phyloP scores from a whole-genome alignment of 2,329 filamentous ascomycete species.

The Macroventuria anomochaeta region DNA sequence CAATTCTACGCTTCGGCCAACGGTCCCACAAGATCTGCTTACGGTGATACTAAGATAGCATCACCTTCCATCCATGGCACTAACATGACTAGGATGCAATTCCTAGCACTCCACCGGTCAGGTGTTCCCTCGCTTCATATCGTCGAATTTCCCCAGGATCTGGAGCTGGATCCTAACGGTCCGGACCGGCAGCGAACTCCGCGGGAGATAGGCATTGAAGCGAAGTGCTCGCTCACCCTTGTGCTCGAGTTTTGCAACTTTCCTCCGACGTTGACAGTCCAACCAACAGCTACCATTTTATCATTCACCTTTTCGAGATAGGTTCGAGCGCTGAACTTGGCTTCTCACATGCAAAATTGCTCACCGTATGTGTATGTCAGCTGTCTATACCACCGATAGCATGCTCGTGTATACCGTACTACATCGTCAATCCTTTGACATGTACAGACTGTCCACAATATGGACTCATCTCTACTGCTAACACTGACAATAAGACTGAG shows the following conservation, averaged over 20 bases:
- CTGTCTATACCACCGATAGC: neutral
- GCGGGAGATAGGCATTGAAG: slow-evolving; percentile 2
- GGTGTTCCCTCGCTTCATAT: neutral
- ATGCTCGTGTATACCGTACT: neutral
- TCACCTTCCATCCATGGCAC: neutral
- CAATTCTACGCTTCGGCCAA: slow-evolving; percentile 1
- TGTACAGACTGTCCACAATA: neutral
- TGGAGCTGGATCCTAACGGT: slow-evolving; percentile 9
- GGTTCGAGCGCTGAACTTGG: neutral
- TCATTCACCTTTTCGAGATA: neutral
- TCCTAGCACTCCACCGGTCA: neutral
- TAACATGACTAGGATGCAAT: neutral
- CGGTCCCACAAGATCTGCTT: slow-evolving; percentile 4
- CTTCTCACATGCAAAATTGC: neutral
- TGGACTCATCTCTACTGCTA: no score
- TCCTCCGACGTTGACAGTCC: neutral
- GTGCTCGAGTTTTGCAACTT: neutral
- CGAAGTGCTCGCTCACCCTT: slow-evolving; percentile 15
- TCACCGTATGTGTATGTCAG: neutral
- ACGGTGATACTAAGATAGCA: slow-evolving; percentile 7
- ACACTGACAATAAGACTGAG: no score
- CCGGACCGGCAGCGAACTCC: slow-evolving; percentile 7
- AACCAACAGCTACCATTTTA: no score
- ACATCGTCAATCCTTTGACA: neutral
- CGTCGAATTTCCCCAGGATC: slow-evolving; percentile 5